Evolutionary conservation across 306 rosid genomes (phyloP), one percentile per base, ranked within the genome.

Genomic region (Neltuma alba): DNA sequence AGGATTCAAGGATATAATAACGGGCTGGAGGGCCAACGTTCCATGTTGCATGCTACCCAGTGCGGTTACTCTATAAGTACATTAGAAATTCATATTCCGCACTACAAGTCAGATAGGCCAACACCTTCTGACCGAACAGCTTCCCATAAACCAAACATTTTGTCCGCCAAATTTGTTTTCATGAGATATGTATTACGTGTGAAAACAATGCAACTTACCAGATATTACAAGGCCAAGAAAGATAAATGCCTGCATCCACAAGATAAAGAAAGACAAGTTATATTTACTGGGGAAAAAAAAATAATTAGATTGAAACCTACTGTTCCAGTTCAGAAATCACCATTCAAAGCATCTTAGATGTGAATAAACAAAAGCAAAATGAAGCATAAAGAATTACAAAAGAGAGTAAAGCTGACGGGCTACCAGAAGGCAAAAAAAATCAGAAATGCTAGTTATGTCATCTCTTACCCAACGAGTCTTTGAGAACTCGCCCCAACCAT

Each of bases 401-500:
- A 47, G 45, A 47, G 9, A 66, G 10, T 52, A 34, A 45, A 57
- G 31, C 47, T 33, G 63, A 69, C 41, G 62, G n/a, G 68, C 13
- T 62, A 47, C 18, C 31, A 70, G 81, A 75, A 72, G 50, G 70
- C 47, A 13, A 48, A 65, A 16, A 38, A 28, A 74, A 80, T 33
- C 36, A 40, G 54, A 77, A 80, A 60, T 15, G 58, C 25, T 64
- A 14, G 65, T 72, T 74, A 79, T 61, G 25, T 70, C 68, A 75
- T 58, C 37, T 74, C 93, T 87, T 86, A 95, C 99, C 99, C 94
- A 93, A 75, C 92, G 96, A 67, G 98, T 86, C 81, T 84, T 90
- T 25, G 98, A 89, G 82, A 95, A 87, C 71, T 89, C 98, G 65
- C 88, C 74, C 99, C 99, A 95, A 38, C 99, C 94, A 75, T 95